phyloP scores from a whole-genome alignment of 2,329 filamentous ascomycete species.

The Cladophialophora bantiana region DNA sequence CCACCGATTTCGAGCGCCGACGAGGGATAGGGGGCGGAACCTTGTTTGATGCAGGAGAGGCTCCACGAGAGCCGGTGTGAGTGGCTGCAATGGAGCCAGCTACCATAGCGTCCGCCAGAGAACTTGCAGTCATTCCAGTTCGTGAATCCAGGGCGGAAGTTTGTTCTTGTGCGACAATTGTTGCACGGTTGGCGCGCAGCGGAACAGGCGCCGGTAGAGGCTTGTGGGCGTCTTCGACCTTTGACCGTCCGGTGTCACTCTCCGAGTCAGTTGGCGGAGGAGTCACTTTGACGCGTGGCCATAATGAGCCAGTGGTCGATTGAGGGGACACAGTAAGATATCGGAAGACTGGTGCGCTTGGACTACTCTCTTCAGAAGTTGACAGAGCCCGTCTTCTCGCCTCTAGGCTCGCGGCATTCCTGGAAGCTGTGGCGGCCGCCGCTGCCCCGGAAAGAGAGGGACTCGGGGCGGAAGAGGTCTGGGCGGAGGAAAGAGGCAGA shows the following conservation, averaged over 20 bases:
- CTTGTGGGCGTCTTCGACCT: not conserved
- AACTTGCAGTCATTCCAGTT: slow-evolving; percentile 44
- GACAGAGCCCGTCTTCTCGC: slow-evolving; percentile 26
- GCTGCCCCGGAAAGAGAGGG: slow-evolving; percentile 28
- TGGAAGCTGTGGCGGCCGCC: slow-evolving; percentile 31
- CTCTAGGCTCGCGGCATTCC: slow-evolving; percentile 31
- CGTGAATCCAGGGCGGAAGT: slow-evolving; percentile 17
- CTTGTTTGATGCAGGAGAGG: slow-evolving; percentile 47
- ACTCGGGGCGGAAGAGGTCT: slow-evolving; percentile 19
- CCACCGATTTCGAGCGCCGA: slow-evolving; percentile 48
- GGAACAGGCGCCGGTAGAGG: slow-evolving; percentile 28
- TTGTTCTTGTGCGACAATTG: slow-evolving; percentile 29
- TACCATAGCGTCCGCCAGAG: slow-evolving; percentile 55
- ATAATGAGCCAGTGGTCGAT: slow-evolving; percentile 10
- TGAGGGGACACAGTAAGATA: slow-evolving; percentile 13
- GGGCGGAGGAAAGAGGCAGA: slow-evolving; percentile 16
- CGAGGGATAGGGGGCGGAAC: slow-evolving; percentile 50
- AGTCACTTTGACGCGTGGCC: slow-evolving; percentile 24
- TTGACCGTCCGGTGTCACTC: slow-evolving; percentile 19
- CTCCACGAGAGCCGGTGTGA: slow-evolving; percentile 47
- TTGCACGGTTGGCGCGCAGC: slow-evolving; percentile 23
- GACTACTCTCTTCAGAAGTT: slow-evolving; percentile 20
- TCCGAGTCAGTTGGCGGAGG: slow-evolving; percentile 33
- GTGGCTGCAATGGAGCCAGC: slow-evolving; percentile 56
- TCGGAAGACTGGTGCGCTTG: slow-evolving; percentile 4